Conservation (phyloP, 257 asterid species). For the Solanum sitiens region DNA sequence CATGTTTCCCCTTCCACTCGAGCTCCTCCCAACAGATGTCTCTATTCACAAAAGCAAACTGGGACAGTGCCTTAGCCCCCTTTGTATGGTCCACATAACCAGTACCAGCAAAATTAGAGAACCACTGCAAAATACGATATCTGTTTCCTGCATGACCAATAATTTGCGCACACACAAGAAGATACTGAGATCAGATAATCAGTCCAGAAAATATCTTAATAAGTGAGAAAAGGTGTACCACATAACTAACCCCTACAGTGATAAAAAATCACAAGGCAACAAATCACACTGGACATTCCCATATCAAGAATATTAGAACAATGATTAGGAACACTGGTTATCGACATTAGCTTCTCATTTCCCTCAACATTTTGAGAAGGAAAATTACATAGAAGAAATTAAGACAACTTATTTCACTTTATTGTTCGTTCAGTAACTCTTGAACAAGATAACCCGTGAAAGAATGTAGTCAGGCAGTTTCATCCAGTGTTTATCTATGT, state of each 20-base stretch:
- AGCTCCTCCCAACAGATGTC: slow-evolving; percentile 99
- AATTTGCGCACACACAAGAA: background rate
- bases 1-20: slow-evolving; percentile 96
- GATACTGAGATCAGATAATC: background rate
- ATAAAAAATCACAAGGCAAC: background rate
- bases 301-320: background rate
- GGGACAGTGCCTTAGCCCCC: slow-evolving; percentile 91
- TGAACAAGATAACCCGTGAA: background rate
- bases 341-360: background rate
- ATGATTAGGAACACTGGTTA: background rate
- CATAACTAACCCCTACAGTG: background rate
- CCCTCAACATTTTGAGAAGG: background rate
- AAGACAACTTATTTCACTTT: background rate
- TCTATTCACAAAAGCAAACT: slow-evolving; percentile 80
- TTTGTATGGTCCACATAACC: slow-evolving; percentile 56
- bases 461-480: background rate
- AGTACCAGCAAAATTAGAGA: slow-evolving; percentile 61
- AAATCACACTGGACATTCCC: background rate
- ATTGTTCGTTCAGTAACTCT: background rate
- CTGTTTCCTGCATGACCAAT: slow-evolving; percentile 51
- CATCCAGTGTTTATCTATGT: background rate
- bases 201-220: background rate
- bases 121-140: slow-evolving; percentile 71
- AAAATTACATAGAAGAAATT: background rate
- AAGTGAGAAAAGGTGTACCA: background rate